Evolutionary conservation across 2,329 filamentous ascomycete genomes (phyloP), one percentile per base, ranked within the genome.

Genomic region (Epichloe coenophiala): DNA sequence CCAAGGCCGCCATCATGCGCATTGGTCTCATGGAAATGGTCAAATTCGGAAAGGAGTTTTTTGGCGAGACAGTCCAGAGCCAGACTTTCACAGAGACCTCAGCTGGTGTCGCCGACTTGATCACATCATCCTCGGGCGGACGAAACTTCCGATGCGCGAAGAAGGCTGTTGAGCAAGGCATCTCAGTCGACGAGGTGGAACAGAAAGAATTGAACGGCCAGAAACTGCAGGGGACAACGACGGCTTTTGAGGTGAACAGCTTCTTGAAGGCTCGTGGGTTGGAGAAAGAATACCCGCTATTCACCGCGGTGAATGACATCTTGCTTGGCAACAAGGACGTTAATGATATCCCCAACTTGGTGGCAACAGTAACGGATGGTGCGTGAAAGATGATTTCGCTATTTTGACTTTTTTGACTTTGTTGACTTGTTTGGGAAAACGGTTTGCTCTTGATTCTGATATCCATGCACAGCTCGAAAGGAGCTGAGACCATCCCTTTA

Each of bases 1-100:
- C 91, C 57, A 97, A 98, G 73, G 89, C 93, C n/a, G 93, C 93
- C 44, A 84, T 98, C 54, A 97, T 98, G 88, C 86, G 93, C 41
- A 85, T 97, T 19, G 93, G 93, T 7, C 80, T 98, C 44, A 77
- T 96, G 59, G 93, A 98, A 71, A 95, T 96, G 84, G 88, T 97
- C 61, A 85, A 86, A 64, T 98, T 98, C 59, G 91, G 91, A 57
- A 88, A 90, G 67, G 81, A 85, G 60, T 98, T 97, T 74, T 98
- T 97, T 65, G 80, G 81, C 17, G 78, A 90, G 60, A 87, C 86
- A 1, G 84, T 93, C 27, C 78, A 85, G 56, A 80, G 85, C 9
- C 80, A 78, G 51, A 98, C 93, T 0, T 97, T 98, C 65, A 97
- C 91, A n/a, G 89, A 96, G 64, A 88, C 96, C 65, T 94, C 87